Base-by-base conservation (phyloP, 306 rosid species). In the Vigna unguiculata region DNA sequence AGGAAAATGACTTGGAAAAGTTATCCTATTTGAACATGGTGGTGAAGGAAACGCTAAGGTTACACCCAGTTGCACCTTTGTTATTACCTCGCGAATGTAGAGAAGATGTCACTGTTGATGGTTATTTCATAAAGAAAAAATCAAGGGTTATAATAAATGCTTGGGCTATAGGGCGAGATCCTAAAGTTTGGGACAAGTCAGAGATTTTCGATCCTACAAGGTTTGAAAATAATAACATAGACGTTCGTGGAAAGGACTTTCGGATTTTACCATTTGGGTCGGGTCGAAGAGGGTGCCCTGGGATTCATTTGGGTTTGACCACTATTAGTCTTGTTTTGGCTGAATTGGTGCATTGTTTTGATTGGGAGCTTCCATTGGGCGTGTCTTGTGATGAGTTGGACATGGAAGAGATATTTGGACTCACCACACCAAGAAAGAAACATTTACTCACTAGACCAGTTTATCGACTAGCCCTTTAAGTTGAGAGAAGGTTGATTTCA, bases 191-290 rank as follows among this genome's bases (percentile, higher is more conserved):
- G 88, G 48, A 85, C 0, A 60, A 77, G 47, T 57, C 38, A 5
- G 55, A 85, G 0, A 13, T 54, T 4, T 85, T 87, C 11, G 72
- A 61, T 28, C 88, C 82, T 0, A 79, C 74, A 17, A 84, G 88
- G 6, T 82, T 87, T 5, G 19, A 6, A 0, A 0, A 69, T 13
- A n/a, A 4, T 2, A 20, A 77, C 0, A 0, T 77, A 0, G 83
- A 84, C 9, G 4, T 82, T 0, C 4, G 15, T 9, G 88, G 88
- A 9, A 59, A 47, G 6, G 85, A 85, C 20, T 87, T 77, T 15
- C 8, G 82, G 4, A 63, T 87, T 6, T 22, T 82, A 6, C 87
- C 85, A 46, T 85, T 87, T 49, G 91, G 89, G 43, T 78, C 83
- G 4, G 86, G 88, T 7, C 57, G 86, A 1, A 76, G 86, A 72